Evolutionary conservation across 371 early-diverging fungal genomes (phyloP).

Genomic region (Thermomucor indicae-seudaticae): DNA sequence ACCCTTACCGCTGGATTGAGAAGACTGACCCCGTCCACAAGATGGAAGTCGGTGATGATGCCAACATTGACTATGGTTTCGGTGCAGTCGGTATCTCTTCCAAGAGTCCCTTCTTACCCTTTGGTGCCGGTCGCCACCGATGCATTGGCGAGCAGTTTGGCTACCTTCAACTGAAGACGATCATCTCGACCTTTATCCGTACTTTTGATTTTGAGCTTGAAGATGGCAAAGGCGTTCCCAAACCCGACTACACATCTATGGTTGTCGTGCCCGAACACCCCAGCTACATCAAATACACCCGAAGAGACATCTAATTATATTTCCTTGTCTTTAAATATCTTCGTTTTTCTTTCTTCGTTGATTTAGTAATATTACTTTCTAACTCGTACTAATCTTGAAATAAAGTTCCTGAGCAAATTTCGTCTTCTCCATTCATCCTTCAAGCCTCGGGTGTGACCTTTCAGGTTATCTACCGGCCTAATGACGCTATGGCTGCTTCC

Average conservation of each 20-base stretch:
- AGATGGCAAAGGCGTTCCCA: conserved; percentile 68
- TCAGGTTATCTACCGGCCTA: too few relatives aligned
- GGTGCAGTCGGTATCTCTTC: conserved; percentile 75
- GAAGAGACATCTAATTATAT: conserved; percentile 34
- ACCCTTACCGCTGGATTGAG: conserved; percentile 78
- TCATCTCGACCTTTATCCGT: conserved; percentile 76
- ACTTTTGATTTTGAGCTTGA: conserved; percentile 61
- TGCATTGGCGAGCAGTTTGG: conserved; percentile 98
- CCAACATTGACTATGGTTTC: conserved; percentile 81
- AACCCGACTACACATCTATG: conserved; percentile 85
- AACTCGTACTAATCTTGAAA: too few relatives aligned
- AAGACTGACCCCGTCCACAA: conserved; percentile 40
- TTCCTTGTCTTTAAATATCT: not conserved
- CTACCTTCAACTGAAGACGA: conserved; percentile 92
- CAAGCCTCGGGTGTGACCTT: too few relatives aligned
- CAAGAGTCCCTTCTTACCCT: conserved; percentile 87
- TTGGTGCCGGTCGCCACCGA: conserved; percentile 97
- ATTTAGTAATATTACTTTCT: not conserved
- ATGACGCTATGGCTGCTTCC: too few relatives aligned
- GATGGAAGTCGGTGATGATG: conserved; percentile 60
- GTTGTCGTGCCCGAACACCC: conserved; percentile 83
- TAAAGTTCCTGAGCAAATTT: too few relatives aligned
- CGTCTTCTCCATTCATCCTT: too few relatives aligned
- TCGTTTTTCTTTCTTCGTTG: conserved; percentile 1
- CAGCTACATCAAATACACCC: conserved; percentile 59